phyloP scores from a whole-genome alignment of 306 rosid genomes.

The Cicer judaicum region DNA sequence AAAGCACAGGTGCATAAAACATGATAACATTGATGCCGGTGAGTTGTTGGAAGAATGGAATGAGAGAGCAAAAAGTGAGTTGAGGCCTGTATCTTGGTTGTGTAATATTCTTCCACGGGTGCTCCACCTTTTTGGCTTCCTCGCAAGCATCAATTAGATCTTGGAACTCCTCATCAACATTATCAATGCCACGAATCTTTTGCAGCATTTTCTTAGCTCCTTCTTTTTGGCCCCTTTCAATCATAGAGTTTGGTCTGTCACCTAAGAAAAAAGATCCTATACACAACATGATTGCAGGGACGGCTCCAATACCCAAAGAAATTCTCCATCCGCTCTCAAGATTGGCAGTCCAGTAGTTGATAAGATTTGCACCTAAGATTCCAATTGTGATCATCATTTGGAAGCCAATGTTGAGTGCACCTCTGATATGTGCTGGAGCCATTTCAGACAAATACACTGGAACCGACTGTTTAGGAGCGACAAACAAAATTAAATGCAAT shows the following conservation, averaged over 20 bases:
- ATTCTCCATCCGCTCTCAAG: background rate
- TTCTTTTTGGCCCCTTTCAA: background rate
- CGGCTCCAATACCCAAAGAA: background rate
- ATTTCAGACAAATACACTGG: conserved; percentile 16
- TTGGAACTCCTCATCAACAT: background rate
- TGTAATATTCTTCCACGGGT: conserved; percentile 1
- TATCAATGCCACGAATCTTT: conserved; percentile 6
- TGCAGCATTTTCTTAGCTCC: background rate
- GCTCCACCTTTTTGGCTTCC: conserved; percentile 4
- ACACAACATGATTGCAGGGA: conserved; percentile 3
- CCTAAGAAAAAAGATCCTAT: conserved; percentile 1
- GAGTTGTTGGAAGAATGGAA: background rate
- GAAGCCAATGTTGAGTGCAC: conserved; percentile 5
- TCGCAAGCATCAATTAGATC: background rate
- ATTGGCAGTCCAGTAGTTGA: background rate
- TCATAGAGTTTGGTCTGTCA: conserved; percentile 4
- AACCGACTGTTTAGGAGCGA: background rate
- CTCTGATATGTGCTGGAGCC: background rate
- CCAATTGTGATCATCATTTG: background rate
- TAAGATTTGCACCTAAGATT: background rate
- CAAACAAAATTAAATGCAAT: background rate
- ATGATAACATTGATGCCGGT: conserved; percentile 1
- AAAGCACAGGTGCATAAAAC: conserved; percentile 10
- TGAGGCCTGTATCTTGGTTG: background rate
- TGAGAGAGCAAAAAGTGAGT: background rate